Evolutionary conservation across 208 protist species (phyloP).

Genomic region (Angomonas ambiguus): DNA sequence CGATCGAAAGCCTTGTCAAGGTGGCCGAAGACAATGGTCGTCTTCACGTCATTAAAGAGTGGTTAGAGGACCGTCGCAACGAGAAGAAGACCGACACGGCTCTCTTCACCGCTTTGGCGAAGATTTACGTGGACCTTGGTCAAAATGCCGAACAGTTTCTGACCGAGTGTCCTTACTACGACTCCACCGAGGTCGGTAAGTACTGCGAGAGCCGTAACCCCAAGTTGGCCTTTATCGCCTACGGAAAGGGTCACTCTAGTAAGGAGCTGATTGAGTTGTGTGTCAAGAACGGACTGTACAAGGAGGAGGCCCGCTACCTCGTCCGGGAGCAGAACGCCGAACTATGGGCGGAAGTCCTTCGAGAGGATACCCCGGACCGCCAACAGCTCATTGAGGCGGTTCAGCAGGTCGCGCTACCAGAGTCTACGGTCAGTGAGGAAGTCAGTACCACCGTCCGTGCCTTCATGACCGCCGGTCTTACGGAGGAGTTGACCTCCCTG

Average conservation of each 20-base stretch:
- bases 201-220: slow-evolving; percentile 99
- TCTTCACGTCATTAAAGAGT: slow-evolving; percentile 97
- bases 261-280: slow-evolving; percentile 96
- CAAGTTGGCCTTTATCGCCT: slow-evolving; percentile 96
- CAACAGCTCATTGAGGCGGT: slow-evolving; percentile 97
- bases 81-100: slow-evolving; percentile 95
- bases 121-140: slow-evolving; percentile 99
- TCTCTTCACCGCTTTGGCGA: slow-evolving; percentile 98
- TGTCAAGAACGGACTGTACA: slow-evolving; percentile 97
- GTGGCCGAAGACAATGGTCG: slow-evolving; percentile 85
- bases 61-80: slow-evolving; percentile 95
- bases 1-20: slow-evolving; percentile 84
- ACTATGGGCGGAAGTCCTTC: slow-evolving; percentile 97
- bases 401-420: slow-evolving; percentile 97
- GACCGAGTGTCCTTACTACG: slow-evolving; percentile 96
- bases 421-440: slow-evolving; percentile 95
- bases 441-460: slow-evolving; percentile 98
- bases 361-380: slow-evolving; percentile 84
- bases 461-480: slow-evolving; percentile 99
- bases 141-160: slow-evolving; percentile 97
- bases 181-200: slow-evolving; percentile 93
- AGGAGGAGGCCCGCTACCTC: slow-evolving; percentile 96
- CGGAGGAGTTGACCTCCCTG: slow-evolving; percentile 99
- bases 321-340: slow-evolving; percentile 96
- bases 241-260: slow-evolving; percentile 96